Percentiles rank a stretch among this genome's conserved stretches.
phyloP scores from a whole-genome alignment of 2,329 filamentous ascomycete genomes.

The Curvularia lunata region DNA sequence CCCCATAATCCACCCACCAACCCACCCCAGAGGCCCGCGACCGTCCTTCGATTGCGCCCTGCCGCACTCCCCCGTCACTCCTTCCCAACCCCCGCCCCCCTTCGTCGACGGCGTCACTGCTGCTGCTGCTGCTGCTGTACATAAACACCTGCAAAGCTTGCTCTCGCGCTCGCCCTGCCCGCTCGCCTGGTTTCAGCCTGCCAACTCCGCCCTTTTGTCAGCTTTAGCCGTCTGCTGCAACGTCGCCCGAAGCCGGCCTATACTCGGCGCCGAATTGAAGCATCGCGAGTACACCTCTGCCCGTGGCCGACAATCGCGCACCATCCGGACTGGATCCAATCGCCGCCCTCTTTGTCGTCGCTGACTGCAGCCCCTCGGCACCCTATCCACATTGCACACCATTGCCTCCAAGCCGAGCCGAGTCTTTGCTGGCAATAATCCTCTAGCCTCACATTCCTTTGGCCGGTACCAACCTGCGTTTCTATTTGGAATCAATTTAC shows the following conservation, averaged over 20 bases:
- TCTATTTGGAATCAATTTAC: constrained; percentile 34
- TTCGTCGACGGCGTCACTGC: constrained; percentile 19
- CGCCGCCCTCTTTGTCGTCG: constrained; percentile 11
- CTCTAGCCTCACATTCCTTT: constrained; percentile 49
- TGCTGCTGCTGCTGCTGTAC: constrained; percentile 21
- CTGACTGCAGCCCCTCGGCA: constrained; percentile 17
- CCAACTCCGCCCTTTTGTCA: constrained; percentile 7
- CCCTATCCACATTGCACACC: constrained; percentile 31
- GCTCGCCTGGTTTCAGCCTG: constrained; percentile 14
- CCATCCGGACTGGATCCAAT: constrained; percentile 40
- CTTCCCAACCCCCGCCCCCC: constrained; percentile 28
- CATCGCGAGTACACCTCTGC: constrained; percentile 1
- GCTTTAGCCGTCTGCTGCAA: constrained; percentile 12
- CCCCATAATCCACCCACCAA: constrained; percentile 39
- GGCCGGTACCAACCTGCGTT: constrained; percentile 49
- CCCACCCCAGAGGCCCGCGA: constrained; percentile 6
- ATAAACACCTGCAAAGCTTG: constrained; percentile 7
- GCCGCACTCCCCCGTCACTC: constrained; percentile 34
- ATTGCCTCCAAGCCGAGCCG: constrained; percentile 26
- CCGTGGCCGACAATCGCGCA: constrained; percentile 13
- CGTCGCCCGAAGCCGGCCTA: constrained; percentile 26
- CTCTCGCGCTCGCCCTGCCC: neutral
- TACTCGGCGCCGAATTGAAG: constrained; percentile 16
- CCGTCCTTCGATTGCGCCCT: constrained; percentile 21
- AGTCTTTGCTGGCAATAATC: constrained; percentile 44